phyloP scores from a whole-genome alignment of 805 yeast species.

The Metschnikowia colocasiae region DNA sequence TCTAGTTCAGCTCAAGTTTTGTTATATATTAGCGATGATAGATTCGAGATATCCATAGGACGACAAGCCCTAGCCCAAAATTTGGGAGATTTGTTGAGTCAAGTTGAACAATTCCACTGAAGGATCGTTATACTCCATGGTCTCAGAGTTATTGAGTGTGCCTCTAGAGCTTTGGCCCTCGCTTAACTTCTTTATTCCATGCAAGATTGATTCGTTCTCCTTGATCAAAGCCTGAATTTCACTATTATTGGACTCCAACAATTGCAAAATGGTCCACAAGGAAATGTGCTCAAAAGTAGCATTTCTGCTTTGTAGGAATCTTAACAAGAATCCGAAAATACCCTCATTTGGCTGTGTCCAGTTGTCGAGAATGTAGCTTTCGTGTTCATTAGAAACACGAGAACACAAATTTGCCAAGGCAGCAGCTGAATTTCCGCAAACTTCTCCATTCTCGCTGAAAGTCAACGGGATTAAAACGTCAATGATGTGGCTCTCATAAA shows the following conservation, averaged over 20 bases:
- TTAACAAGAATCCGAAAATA: constrained; percentile 72
- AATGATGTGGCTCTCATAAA: constrained; percentile 78
- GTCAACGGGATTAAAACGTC: constrained; percentile 92
- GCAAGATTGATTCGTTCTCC: constrained; percentile 50
- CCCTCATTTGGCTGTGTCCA: constrained; percentile 86
- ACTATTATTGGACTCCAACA: constrained; percentile 78
- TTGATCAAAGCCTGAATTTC: constrained; percentile 56
- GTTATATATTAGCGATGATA: neutral
- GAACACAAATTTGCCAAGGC: constrained; percentile 95
- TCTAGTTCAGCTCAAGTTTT: constrained; percentile 1
- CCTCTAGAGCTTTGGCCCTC: constrained; percentile 29
- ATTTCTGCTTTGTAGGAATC: constrained; percentile 78
- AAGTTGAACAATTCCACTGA: constrained; percentile 61
- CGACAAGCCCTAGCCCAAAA: constrained; percentile 30
- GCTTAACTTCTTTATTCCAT: constrained; percentile 50
- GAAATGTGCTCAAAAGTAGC: constrained; percentile 98
- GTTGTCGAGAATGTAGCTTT: constrained; percentile 63
- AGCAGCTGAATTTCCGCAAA: constrained; percentile 97
- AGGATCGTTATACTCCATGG: constrained; percentile 54
- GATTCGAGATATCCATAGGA: neutral
- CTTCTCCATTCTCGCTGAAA: constrained; percentile 82
- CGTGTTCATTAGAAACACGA: constrained; percentile 73
- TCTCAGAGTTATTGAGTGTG: constrained; percentile 10
- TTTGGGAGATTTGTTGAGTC: constrained; percentile 64
- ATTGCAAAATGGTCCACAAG: constrained; percentile 91